A percentile compares a stretch with the other conserved stretches of the same genome.
Conservation (phyloP, 495 filamentous ascomycete species). For the Recurvomyces mirabilis region DNA sequence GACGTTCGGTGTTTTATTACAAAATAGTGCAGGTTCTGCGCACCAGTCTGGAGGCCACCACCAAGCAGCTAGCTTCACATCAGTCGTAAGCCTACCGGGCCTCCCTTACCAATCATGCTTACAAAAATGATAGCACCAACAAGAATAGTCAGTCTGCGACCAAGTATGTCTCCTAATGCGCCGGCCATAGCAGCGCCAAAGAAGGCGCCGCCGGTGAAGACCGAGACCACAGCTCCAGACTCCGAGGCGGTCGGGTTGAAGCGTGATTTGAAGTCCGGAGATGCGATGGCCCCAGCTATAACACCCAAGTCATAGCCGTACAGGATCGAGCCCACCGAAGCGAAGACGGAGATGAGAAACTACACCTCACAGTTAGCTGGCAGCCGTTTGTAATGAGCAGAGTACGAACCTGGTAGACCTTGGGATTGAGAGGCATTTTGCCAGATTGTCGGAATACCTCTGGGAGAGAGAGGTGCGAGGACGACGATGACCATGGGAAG, state of each 20-base stretch:
- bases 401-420: slow-evolving; percentile 20
- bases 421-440: slow-evolving; percentile 43
- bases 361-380: slow-evolving; percentile 10
- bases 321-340: slow-evolving; percentile 32
- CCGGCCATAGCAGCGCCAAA: slow-evolving; percentile 44
- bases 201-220: slow-evolving; percentile 57
- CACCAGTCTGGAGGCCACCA: slow-evolving; percentile 32
- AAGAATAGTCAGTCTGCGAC: slow-evolving; percentile 39
- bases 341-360: slow-evolving; percentile 33
- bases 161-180: slow-evolving; percentile 35
- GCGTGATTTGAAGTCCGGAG: slow-evolving; percentile 33
- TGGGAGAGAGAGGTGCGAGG: too few species aligned
- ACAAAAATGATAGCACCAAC: slow-evolving; percentile 29
- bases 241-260: slow-evolving; percentile 45
- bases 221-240: slow-evolving; percentile 55
- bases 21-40: slow-evolving; percentile 20
- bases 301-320: slow-evolving; percentile 36
- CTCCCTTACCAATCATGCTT: too few species aligned
- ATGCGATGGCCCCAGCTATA: slow-evolving; percentile 30
- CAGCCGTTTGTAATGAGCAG: neutral
- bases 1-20: too few species aligned
- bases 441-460: too few species aligned
- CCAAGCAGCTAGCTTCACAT: slow-evolving; percentile 31
- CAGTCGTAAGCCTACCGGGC: too few species aligned
- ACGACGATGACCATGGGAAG: too few species aligned